Evolutionary conservation across 163 green algal species (phyloP).

Genomic region (Scenedesmus sp.): DNA sequence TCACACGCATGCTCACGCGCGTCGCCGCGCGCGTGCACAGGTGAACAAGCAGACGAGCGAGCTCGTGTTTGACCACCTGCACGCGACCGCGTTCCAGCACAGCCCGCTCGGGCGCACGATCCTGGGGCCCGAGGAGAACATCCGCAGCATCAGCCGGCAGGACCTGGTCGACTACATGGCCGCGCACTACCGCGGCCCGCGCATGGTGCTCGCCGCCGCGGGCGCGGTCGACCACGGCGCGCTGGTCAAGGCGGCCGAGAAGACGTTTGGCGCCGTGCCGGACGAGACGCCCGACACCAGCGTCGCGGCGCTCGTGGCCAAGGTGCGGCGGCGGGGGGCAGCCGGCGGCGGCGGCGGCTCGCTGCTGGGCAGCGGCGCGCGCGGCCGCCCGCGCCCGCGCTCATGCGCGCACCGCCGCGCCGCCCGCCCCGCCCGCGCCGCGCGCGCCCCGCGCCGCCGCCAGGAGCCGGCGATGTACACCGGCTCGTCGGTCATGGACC

Average conservation of each 20-base stretch:
- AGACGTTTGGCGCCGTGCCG: constrained; percentile 86
- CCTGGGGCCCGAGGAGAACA: constrained; percentile 95
- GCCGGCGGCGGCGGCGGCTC: background rate
- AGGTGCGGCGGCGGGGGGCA: constrained; percentile 40
- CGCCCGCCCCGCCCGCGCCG: too few species aligned
- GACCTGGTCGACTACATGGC: constrained; percentile 96
- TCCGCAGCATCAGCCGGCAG: constrained; percentile 85
- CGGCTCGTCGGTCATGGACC: constrained; percentile 94
- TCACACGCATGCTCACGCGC: too few species aligned
- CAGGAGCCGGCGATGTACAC: constrained; percentile 93
- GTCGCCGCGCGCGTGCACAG: too few species aligned
- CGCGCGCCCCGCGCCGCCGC: too few species aligned
- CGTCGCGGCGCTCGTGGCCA: constrained; percentile 53
- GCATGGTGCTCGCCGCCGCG: constrained; percentile 95
- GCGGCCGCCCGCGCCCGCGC: too few species aligned
- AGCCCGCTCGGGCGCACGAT: constrained; percentile 96
- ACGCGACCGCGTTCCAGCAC: constrained; percentile 98
- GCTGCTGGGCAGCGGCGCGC: too few species aligned
- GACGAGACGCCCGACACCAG: constrained; percentile 59
- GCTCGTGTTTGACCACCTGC: constrained; percentile 99
- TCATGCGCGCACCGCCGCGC: too few species aligned
- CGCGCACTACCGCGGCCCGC: constrained; percentile 91
- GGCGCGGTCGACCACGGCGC: constrained; percentile 94
- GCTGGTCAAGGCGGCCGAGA: constrained; percentile 86
- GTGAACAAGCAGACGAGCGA: constrained; percentile 89